Evolutionary conservation across 148 eudicot species (phyloP).

Genomic region (Cornus florida): DNA sequence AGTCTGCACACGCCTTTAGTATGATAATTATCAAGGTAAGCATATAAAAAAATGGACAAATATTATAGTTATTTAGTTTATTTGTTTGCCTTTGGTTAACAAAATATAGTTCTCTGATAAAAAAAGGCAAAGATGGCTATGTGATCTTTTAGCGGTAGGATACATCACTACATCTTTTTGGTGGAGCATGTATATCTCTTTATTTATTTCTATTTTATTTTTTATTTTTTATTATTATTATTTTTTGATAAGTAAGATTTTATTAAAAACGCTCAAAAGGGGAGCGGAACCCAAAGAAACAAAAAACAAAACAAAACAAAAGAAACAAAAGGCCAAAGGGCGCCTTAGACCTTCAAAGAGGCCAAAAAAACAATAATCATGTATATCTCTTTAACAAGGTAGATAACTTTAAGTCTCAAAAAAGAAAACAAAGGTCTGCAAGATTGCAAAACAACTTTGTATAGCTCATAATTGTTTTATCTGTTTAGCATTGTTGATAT

Average conservation of each 20-base stretch:
- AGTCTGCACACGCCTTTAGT: background rate
- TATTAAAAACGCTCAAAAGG: too few relatives aligned
- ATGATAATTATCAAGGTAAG: background rate
- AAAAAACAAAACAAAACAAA: too few relatives aligned
- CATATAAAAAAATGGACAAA: background rate
- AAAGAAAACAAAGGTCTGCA: background rate
- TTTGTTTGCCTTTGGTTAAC: background rate
- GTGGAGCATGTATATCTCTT: background rate
- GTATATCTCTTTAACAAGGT: background rate
- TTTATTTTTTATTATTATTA: too few relatives aligned
- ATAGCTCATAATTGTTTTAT: background rate
- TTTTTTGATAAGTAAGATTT: too few relatives aligned
- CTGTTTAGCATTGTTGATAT: background rate
- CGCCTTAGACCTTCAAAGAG: too few relatives aligned
- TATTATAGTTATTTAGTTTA: too few relatives aligned
- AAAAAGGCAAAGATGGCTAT: background rate
- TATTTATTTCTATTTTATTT: too few relatives aligned
- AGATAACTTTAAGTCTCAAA: background rate
- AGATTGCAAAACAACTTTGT: background rate
- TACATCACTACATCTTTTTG: background rate
- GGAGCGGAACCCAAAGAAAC: too few relatives aligned
- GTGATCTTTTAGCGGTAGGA: background rate
- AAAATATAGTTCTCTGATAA: background rate
- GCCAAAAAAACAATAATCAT: too few relatives aligned
- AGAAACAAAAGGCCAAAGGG: too few relatives aligned